A percentile compares a stretch with the other conserved stretches of the same genome.
phyloP scores from a whole-genome alignment of 2,329 filamentous ascomycete genomes.

The Cytospora schulzeri region DNA sequence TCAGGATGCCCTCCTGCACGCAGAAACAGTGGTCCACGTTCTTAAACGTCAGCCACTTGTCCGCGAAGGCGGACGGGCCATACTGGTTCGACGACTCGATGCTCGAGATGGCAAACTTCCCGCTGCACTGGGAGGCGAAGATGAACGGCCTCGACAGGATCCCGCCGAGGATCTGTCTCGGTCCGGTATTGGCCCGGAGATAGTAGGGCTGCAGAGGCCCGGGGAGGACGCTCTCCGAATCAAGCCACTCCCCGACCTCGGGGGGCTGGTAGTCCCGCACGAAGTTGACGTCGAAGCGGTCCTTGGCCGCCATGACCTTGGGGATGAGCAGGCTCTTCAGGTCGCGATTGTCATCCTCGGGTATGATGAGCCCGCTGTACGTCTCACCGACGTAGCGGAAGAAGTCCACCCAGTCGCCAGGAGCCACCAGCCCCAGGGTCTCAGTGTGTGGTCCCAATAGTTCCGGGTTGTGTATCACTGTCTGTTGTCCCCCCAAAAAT shows the following conservation, averaged over 20 bases:
- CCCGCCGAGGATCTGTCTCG: conserved; percentile 48
- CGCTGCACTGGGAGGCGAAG: conserved; percentile 48
- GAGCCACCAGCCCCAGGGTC: conserved; percentile 55
- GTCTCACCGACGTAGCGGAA: conserved; percentile 59
- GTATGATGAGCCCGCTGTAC: conserved; percentile 51
- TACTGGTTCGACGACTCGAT: conserved; percentile 50
- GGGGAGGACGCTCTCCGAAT: conserved; percentile 44
- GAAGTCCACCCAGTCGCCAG: conserved; percentile 63
- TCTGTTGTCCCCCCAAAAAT: conserved; percentile 56
- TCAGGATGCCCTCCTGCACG: conserved; percentile 49
- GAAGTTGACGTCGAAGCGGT: conserved; percentile 58
- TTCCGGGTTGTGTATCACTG: conserved; percentile 57
- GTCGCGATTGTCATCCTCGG: conserved; percentile 54
- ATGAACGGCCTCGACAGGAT: conserved; percentile 51
- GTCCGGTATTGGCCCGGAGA: conserved; percentile 52
- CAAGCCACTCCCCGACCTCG: conserved; percentile 45
- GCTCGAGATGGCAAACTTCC: conserved; percentile 55
- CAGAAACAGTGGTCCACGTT: conserved; percentile 55
- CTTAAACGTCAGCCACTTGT: conserved; percentile 44
- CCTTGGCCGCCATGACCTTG: conserved; percentile 57
- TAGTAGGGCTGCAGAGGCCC: conserved; percentile 49
- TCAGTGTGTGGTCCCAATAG: conserved; percentile 57
- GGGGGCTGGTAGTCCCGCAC: conserved; percentile 50
- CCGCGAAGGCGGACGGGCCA: conserved; percentile 37
- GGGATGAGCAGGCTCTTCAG: conserved; percentile 52